A percentile compares a stretch with the other conserved stretches of the same genome.
These are phyloP conservation scores for Solanum okadae DNA, from an alignment of 257 asterid genomes.

Conservation along the genomic window DNA sequence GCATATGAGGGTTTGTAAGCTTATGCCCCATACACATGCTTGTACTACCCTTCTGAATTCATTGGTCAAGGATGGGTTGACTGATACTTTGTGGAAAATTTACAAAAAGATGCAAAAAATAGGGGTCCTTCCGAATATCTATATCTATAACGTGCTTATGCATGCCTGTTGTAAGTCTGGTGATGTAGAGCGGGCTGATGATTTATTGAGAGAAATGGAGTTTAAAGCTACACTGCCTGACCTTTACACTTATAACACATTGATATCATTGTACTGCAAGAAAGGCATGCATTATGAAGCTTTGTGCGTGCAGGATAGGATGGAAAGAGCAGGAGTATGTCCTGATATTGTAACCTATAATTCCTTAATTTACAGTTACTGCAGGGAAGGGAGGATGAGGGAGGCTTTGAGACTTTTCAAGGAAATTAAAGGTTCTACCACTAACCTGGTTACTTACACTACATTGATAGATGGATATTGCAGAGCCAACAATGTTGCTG, in stretches of 20 bases:
- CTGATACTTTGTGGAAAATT: slow-evolving; percentile 58
- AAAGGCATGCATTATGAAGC: slow-evolving; percentile 94
- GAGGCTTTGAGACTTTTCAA: slow-evolving; percentile 71
- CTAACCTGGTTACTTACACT: slow-evolving; percentile 72
- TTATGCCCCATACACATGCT: slow-evolving; percentile 71
- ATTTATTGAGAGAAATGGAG: slow-evolving; percentile 67
- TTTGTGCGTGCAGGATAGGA: slow-evolving; percentile 71
- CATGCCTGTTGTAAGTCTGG: slow-evolving; percentile 78
- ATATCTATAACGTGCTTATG: slow-evolving; percentile 71
- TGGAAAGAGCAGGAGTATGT: slow-evolving; percentile 52
- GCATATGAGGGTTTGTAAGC: slow-evolving; percentile 64
- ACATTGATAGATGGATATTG: slow-evolving; percentile 86
- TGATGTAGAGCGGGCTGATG: slow-evolving; percentile 64
- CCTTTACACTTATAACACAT: slow-evolving; percentile 65
- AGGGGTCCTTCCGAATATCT: slow-evolving; percentile 65
- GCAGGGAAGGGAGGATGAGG: slow-evolving; percentile 82
- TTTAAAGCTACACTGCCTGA: slow-evolving; percentile 50
- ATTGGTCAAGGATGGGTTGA: slow-evolving; percentile 64
- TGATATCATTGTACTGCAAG: slow-evolving; percentile 74
- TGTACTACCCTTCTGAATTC: slow-evolving; percentile 75
- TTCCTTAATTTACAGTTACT: slow-evolving; percentile 69
- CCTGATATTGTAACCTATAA: slow-evolving; percentile 84
- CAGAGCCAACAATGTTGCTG: slow-evolving; percentile 48
- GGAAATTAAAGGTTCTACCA: slow-evolving; percentile 50
- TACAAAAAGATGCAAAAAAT: slow-evolving; percentile 59